Base-by-base conservation (phyloP, 345 rosid genomes). In the Corchorus olitorius region DNA sequence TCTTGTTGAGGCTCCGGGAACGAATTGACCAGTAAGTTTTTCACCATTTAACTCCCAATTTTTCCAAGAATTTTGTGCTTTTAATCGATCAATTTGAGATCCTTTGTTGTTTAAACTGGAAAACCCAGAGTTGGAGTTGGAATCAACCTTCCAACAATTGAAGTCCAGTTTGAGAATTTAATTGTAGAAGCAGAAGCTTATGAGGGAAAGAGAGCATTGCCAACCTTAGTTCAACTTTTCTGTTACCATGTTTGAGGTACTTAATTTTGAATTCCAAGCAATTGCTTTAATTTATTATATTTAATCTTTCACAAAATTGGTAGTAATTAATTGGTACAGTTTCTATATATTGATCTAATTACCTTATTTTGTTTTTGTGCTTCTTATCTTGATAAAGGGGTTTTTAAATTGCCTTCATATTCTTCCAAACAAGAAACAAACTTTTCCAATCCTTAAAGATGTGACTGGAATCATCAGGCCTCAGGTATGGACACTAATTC, bases 41-140 rank as follows among this genome's bases (percentile, higher is more conserved):
- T 13, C 0, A 4, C 27, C 27, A 27, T 27, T 27, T 27, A 27
- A 50, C 17, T 50, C 3, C 14, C 16, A 50, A 2, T 4, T 15
- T 4, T 50, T 50, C 3, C 3, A 50, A 3, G 6, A 15, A 50
- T 3, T 13, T 50, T 50, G 54, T 50, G 54, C 17, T 50, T 14
- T 50, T 4, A 13, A 6, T 50, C 17, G 13, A 27, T 27, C 27
- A 27, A 13, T 50, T 50, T 13, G 17, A 13, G 6, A 13, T 13
- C 4, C 14, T 15, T 15, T 45, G 48, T 45, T 43, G 8, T 1
- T 45, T 8, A 45, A 45, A 45, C 48, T 45, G 48, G 6, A 45
- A 45, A 45, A 22, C 19, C 13, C 88, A 92, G 98, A 75, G 97
- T 94, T 80, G 97, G 98, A 75, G 97, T 94, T 80, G 97, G 96